These are phyloP conservation scores for Trichoderma cornu-damae DNA, from an alignment of 2,329 filamentous ascomycete genomes.

Conservation along the genomic window DNA sequence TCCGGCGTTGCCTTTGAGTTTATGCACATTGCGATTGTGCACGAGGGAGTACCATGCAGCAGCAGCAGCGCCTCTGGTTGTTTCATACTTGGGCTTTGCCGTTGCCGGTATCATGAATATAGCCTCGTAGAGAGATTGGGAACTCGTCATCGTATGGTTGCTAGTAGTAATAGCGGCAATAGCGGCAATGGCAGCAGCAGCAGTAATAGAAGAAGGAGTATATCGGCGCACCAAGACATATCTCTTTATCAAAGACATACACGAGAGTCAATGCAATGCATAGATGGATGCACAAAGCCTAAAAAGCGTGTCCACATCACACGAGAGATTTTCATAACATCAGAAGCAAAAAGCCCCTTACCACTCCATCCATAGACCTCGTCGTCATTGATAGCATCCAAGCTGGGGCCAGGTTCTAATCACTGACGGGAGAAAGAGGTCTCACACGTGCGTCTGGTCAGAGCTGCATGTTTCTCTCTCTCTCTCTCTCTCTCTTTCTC, in stretches of 20 bases:
- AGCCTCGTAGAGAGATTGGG: background rate
- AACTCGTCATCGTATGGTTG: background rate
- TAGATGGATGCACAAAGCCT: no score
- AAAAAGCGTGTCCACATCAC: background rate
- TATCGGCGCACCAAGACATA: no score
- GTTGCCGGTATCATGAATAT: background rate
- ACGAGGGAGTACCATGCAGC: background rate
- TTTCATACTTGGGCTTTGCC: background rate
- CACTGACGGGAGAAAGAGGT: background rate
- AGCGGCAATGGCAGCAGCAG: no score
- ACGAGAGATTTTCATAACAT: background rate
- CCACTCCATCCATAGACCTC: background rate
- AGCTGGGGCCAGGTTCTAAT: background rate
- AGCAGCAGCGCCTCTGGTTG: background rate
- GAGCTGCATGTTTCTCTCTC: background rate
- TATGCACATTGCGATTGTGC: background rate
- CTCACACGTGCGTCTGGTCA: slow-evolving; percentile 6
- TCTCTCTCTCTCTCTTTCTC: background rate
- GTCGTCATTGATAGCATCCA: background rate
- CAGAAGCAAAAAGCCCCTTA: background rate
- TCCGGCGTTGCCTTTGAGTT: background rate
- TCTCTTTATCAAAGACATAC: no score
- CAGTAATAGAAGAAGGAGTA: no score
- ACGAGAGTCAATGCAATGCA: background rate
- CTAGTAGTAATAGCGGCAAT: background rate